Evolutionary conservation across 768 basidiomycete genomes (phyloP).

Genomic region (Tylopilus felleus): DNA sequence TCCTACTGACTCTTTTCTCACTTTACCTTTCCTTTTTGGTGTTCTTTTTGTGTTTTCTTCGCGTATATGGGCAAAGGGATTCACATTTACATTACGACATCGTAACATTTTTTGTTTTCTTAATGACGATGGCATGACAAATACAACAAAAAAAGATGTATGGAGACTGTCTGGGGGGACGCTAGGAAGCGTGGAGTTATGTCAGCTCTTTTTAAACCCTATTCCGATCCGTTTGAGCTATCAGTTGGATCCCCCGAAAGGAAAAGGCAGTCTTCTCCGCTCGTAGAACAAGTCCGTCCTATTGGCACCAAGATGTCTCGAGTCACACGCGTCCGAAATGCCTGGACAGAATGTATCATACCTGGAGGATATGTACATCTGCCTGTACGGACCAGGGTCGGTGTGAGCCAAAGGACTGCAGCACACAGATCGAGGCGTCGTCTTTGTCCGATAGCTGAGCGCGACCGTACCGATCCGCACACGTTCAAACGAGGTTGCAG

Average conservation of each 20-base stretch:
- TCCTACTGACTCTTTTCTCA: conserved; percentile 17
- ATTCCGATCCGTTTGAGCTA: background rate
- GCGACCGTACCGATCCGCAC: conserved; percentile 6
- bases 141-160: background rate
- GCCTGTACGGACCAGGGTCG: conserved; percentile 91
- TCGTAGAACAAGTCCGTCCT: conserved; percentile 93
- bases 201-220: conserved; percentile 36
- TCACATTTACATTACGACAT: conserved; percentile 29
- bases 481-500: conserved; percentile 22
- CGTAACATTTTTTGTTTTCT: conserved; percentile 12
- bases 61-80: conserved; percentile 16
- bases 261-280: conserved; percentile 71
- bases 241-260: background rate
- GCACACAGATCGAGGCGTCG: conserved; percentile 48
- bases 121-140: conserved; percentile 27
- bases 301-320: conserved; percentile 92
- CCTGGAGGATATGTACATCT: conserved; percentile 96
- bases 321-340: conserved; percentile 96
- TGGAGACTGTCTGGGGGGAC: conserved; percentile 23
- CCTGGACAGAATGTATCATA: conserved; percentile 53
- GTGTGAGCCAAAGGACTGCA: background rate
- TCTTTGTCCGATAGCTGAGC: conserved; percentile 94
- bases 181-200: too few relatives aligned
- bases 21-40: conserved; percentile 12
- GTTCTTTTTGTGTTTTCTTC: conserved; percentile 13